Evolutionary conservation across 2,329 filamentous ascomycete genomes (phyloP).

Genomic region (Arthrobotrys iridis): DNA sequence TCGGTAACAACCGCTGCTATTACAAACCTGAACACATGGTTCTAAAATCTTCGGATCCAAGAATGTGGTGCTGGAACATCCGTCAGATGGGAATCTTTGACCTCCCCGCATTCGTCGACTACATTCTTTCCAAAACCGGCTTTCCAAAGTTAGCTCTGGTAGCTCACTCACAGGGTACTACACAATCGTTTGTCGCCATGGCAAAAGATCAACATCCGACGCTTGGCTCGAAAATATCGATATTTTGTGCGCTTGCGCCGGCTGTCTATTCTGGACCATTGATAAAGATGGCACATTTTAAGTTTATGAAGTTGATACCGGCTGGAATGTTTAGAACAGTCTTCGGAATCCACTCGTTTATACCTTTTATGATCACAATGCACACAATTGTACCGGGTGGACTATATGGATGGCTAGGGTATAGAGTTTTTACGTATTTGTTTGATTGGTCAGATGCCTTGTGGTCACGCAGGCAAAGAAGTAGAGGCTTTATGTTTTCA

Average conservation of each 20-base stretch:
- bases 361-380: constrained; percentile 91
- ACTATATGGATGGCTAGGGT: constrained; percentile 83
- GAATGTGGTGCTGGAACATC: constrained; percentile 98
- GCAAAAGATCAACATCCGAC: constrained; percentile 90
- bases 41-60: constrained; percentile 77
- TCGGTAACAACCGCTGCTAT: constrained; percentile 92
- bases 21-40: constrained; percentile 79
- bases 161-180: constrained; percentile 90
- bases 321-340: constrained; percentile 79
- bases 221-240: constrained; percentile 80
- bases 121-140: constrained; percentile 82
- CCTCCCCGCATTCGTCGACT: constrained; percentile 79
- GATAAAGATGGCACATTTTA: constrained; percentile 88
- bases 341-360: constrained; percentile 93
- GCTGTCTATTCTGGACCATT: constrained; percentile 89
- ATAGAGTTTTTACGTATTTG: constrained; percentile 86
- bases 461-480: constrained; percentile 81
- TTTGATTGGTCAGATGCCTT: constrained; percentile 86
- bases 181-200: constrained; percentile 84
- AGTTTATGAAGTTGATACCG: constrained; percentile 84
- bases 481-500: constrained; percentile 90
- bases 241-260: constrained; percentile 90
- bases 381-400: constrained; percentile 72
- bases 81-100: constrained; percentile 92
- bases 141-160: constrained; percentile 85